These are phyloP conservation scores for Cubamyces lactineus DNA, from an alignment of 768 basidiomycete species.

Conservation along the genomic window DNA sequence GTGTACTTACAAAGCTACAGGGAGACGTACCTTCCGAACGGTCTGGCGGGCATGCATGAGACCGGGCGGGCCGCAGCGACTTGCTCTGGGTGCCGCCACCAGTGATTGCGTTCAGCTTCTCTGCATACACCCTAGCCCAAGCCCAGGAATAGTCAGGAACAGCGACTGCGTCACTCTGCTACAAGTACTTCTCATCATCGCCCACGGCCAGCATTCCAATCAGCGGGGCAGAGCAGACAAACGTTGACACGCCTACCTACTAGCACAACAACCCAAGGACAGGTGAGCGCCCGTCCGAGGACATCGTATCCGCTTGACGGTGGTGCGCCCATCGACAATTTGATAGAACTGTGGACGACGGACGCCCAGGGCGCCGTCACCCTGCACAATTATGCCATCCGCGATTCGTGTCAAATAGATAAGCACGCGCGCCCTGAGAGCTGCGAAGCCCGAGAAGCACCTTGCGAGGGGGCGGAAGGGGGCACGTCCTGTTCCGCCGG, in stretches of 20 bases:
- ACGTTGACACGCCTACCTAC: background rate
- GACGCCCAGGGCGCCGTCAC: background rate
- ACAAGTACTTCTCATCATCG: conserved; percentile 2
- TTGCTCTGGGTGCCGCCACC: background rate
- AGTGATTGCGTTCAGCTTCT: conserved; percentile 11
- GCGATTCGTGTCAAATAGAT: background rate
- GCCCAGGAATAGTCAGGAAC: conserved; percentile 6
- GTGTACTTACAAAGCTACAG: background rate
- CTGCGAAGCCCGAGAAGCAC: conserved; percentile 18
- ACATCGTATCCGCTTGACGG: conserved; percentile 9
- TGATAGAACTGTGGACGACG: conserved; percentile 5
- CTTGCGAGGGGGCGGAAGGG: background rate
- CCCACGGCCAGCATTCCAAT: background rate
- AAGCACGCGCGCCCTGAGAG: conserved; percentile 9
- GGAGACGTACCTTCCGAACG: background rate
- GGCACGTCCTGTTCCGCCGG: conserved; percentile 9
- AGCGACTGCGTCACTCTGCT: background rate
- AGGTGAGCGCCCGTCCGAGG: conserved; percentile 1
- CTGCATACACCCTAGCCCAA: background rate
- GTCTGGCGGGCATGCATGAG: background rate
- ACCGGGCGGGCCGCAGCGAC: conserved; percentile 1
- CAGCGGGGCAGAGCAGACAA: background rate
- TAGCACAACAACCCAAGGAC: background rate
- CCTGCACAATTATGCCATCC: background rate
- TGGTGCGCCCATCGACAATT: background rate